Evolutionary conservation across 2,329 filamentous ascomycete genomes (phyloP), one percentile per base, ranked within the genome.

Genomic region (Phaeosphaeriaceae sp.): DNA sequence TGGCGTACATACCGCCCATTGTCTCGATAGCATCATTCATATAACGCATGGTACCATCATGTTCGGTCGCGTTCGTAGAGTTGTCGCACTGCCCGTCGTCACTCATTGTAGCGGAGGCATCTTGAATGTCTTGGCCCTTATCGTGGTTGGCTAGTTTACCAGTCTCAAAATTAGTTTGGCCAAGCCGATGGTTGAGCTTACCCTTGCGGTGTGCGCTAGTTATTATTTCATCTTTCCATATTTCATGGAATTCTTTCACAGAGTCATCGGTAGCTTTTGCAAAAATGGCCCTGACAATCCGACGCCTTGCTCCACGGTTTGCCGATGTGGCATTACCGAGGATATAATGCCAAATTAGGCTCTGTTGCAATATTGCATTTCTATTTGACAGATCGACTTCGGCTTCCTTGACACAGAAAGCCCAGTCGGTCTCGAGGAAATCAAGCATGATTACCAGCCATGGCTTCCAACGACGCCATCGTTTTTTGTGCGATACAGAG

Each of bases 371-470:
- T 35, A 66, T 35, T 7, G 57, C 54, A 4, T 64, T 62, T 13
- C 45, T 41, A 16, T 50, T 45, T 9, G 45, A 42, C 6, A 50
- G 51, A 8, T 58, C 56, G n/a, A 50, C 53, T 18, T 58, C 58
- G 29, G 18, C 70, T 50, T 56, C 66, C 64, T 34, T 73, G 47
- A 76, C 57, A 5, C 86, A 79, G 52, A 85, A 83, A 5, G 80
- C 71, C 70, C 89, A 86, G 61, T 95, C 90, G 3, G 79, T 77
- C 57, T 94, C 87, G 11, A 97, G 76, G 6, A 89, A 84, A 62
- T 92, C 88, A 4, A 95, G 72, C 81, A 96, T 88, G 53, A 88
- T 86, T 28, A 87, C 83, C 12, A 97, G 77, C 89, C 91, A 96
- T 6, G 84, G 74, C 60, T 82, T 85, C 92, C 92, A 97, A 65